Evolutionary conservation across 1,284 basidiomycete genomes (phyloP).

Genomic region (Sanghuangporus sanghuang): DNA sequence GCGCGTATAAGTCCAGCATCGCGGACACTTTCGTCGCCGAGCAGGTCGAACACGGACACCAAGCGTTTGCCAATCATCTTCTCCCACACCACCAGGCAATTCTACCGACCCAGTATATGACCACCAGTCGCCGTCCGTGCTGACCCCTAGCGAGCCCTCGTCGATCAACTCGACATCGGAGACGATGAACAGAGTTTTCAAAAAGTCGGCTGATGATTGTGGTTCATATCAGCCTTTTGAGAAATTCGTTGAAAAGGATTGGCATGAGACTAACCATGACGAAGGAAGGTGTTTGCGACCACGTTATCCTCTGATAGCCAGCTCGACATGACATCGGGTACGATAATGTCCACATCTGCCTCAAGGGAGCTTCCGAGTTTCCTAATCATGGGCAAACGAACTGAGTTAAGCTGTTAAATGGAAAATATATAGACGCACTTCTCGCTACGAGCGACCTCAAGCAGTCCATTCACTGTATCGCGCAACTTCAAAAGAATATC

Average conservation of each 20-base stretch:
- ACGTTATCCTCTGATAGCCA: conserved; percentile 8
- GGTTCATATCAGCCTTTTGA: conserved; percentile 18
- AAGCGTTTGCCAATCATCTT: conserved; percentile 32
- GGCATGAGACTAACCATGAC: conserved; percentile 2
- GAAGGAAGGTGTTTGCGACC: not conserved
- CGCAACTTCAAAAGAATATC: conserved; percentile 49
- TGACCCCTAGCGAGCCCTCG: conserved; percentile 33
- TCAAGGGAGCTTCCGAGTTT: conserved; percentile 68
- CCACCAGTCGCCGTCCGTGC: conserved; percentile 37
- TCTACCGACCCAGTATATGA: conserved; percentile 37
- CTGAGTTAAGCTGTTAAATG: not conserved
- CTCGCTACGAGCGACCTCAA: conserved; percentile 66
- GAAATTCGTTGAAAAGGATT: conserved; percentile 18
- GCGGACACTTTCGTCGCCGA: conserved; percentile 57
- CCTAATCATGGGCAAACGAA: conserved; percentile 31
- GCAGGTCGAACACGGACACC: conserved; percentile 52
- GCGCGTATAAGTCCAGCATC: conserved; percentile 74
- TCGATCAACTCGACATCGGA: conserved; percentile 55
- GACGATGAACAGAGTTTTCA: conserved; percentile 75
- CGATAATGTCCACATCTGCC: conserved; percentile 55
- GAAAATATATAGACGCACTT: conserved; percentile 34
- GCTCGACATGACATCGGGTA: conserved; percentile 28
- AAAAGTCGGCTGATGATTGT: conserved; percentile 42
- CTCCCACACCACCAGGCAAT: conserved; percentile 35
- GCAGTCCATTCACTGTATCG: conserved; percentile 47